Evolutionary conservation across 352 stramenopile species (phyloP).

Genomic region (Globisporangium viniferum): DNA sequence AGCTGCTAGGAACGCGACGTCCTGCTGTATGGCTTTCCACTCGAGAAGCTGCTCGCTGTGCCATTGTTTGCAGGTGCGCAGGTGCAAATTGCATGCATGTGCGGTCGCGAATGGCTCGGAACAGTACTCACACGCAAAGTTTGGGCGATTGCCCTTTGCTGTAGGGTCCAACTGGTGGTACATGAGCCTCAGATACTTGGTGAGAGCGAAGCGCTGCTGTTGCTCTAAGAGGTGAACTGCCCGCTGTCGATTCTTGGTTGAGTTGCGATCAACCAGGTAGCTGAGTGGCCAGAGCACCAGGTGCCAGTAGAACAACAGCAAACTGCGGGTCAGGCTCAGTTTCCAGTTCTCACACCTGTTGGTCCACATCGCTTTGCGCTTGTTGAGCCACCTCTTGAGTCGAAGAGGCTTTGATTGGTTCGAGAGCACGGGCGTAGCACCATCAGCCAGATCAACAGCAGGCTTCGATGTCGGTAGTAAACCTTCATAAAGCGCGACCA

Average conservation of each 20-base stretch:
- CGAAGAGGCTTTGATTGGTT: neutral
- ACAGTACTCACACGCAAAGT: constrained; percentile 12
- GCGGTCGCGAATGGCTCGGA: constrained; percentile 12
- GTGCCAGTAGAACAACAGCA: constrained; percentile 13
- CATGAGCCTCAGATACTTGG: constrained; percentile 7
- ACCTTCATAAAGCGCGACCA: neutral
- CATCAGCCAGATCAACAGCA: neutral
- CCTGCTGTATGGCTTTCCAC: constrained; percentile 7
- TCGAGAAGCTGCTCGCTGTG: neutral
- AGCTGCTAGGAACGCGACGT: constrained; percentile 10
- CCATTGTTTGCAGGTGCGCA: neutral
- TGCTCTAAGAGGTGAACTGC: neutral
- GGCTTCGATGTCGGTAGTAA: neutral
- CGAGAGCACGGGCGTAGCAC: constrained; percentile 1
- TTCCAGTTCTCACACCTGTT: neutral
- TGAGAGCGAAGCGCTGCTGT: constrained; percentile 11
- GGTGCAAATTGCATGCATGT: constrained; percentile 1
- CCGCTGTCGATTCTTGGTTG: neutral
- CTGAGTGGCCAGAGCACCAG: constrained; percentile 7
- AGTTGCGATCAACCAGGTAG: neutral
- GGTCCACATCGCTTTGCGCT: neutral
- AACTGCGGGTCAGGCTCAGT: neutral
- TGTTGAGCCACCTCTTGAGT: neutral
- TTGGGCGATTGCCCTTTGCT: neutral
- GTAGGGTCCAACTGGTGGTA: neutral